Evolutionary conservation across 257 asterid species (phyloP), one percentile per base, ranked within the genome.

Genomic region (Solanum appendiculatum): DNA sequence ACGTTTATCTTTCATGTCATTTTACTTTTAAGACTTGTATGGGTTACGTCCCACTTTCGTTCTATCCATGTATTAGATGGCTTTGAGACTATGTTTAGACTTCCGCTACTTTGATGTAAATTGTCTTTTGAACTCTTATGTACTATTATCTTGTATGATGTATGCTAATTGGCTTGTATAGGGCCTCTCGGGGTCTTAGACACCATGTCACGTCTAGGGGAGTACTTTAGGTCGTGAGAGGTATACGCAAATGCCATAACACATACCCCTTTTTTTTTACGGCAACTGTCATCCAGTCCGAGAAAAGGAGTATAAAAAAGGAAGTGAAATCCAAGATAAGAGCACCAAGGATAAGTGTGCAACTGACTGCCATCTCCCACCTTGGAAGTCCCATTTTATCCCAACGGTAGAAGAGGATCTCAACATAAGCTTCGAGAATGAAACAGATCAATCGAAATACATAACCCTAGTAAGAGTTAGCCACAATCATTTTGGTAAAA

Each of bases 301-400:
- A 93, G 37, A 60, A 46, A 77, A 91, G n/a, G 58, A 92, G 90
- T 90, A 83, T 89, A 73, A 91, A 1, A n/a, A 89, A 75, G 39
- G 93, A 89, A 5, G 88, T 77, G 7, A 83, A 68, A 84, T 92
- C 95, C 64, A 92, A 77, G 33, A 88, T 80, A 73, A 92, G 86
- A 70, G 93, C 95, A 82, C 92, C 95, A 60, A 83, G 66, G 78
- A 93, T 92, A 69, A 92, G 86, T 39, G 90, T 89, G 21, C 92
- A 93, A n/a, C 92, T 90, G 56, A 93, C 70, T 73, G 70, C 84
- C 11, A 91, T 87, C 36, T 94, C 94, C 4, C 75, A 31, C 1
- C 4, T 21, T 12, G 34, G 13, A 74, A 86, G 86, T 27, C 60
- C 20, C n/a, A 20, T n/a, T 86, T 92, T 92, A 54, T 83, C 83